Conservation (phyloP, 768 basidiomycete genomes). For the Suillus subalutaceus region DNA sequence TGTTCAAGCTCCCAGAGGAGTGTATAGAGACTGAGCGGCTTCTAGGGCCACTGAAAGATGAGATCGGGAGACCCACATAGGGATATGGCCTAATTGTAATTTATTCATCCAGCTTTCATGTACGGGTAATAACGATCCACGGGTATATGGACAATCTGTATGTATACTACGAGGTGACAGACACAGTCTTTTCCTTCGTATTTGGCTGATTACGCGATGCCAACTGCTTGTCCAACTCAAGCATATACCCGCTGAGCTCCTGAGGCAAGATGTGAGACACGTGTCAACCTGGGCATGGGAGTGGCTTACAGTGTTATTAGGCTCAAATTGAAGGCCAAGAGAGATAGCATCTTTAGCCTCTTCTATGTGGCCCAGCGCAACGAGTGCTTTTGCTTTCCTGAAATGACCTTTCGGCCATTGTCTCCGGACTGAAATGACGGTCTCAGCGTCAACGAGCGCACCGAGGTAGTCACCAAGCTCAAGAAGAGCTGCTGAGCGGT, state of each 20-base stretch:
- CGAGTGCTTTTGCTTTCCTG: constrained; percentile 87
- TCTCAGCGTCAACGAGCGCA: constrained; percentile 88
- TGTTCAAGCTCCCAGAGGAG: constrained; percentile 71
- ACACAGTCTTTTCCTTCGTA: neutral
- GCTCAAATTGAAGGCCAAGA: constrained; percentile 86
- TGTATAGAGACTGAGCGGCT: constrained; percentile 63
- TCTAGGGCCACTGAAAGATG: constrained; percentile 25
- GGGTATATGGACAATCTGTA: constrained; percentile 2
- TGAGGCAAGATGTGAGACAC: constrained; percentile 20
- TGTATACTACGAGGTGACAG: neutral
- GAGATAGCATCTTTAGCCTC: constrained; percentile 84
- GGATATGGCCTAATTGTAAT: constrained; percentile 1
- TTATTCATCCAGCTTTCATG: neutral
- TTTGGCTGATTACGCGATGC: constrained; percentile 14
- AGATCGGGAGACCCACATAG: neutral
- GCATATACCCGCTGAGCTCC: constrained; percentile 37
- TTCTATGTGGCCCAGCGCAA: constrained; percentile 64
- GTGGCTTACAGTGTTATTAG: constrained; percentile 54
- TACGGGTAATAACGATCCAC: neutral
- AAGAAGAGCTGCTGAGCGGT: constrained; percentile 86
- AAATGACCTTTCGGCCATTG: constrained; percentile 97
- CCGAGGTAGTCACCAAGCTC: constrained; percentile 75
- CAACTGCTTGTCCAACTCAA: constrained; percentile 30
- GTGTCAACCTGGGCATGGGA: neutral
- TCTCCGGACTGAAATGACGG: constrained; percentile 80